Base-by-base conservation (phyloP, 805 yeast species). In the Saturnispora kantuleensis region DNA sequence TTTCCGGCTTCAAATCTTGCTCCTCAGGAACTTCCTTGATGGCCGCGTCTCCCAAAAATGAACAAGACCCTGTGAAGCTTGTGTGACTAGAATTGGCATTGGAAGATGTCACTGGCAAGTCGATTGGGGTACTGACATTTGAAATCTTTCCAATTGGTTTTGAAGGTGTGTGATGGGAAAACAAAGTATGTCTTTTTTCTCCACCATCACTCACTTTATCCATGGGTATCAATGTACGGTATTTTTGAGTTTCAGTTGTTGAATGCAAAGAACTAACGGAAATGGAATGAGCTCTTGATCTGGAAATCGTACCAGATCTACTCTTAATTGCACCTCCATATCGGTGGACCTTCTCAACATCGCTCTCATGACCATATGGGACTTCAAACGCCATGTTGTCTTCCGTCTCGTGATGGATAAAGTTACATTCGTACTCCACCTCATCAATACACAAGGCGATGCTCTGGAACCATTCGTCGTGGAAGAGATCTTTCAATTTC, bases 401-500 rank as follows among this genome's bases (percentile, higher is more conserved):
- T n/a, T n/a, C 9, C 2, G 12, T 11, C 12, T 43, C 36, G 44
- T 55, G 59, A 38, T 44, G 50, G 6, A 48, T 35, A 39, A 56
- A 59, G 26, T 56, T 58, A 39, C 58, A 54, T 44, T 57, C 57
- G 39, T 55, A 56, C 1, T 41, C 38, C 5, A 42, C 35, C 55
- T 78, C 84, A 51, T 71, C 71, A 13, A 74, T 51, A 57, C 90
- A 83, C 66, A 76, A 73, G 50, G 76, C 84, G 39, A 81, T 64
- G 3, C 63, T 51, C 28, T 62, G 63, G 56, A 83, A 82, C 79
- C 84, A 83, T 10, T 81, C 77, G 53, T 83, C 88, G 2, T 66
- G 53, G 49, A 79, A 74, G 31, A 84, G 62, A 21, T 70, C 68
- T 1, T 71, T 67, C 49, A 84, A 54, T 13, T 72, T 68, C 56